Percentiles rank a stretch among this genome's conserved stretches.
These are phyloP conservation scores for Pyrenula aspistea DNA, from an alignment of 495 filamentous ascomycete genomes.

Conservation along the genomic window DNA sequence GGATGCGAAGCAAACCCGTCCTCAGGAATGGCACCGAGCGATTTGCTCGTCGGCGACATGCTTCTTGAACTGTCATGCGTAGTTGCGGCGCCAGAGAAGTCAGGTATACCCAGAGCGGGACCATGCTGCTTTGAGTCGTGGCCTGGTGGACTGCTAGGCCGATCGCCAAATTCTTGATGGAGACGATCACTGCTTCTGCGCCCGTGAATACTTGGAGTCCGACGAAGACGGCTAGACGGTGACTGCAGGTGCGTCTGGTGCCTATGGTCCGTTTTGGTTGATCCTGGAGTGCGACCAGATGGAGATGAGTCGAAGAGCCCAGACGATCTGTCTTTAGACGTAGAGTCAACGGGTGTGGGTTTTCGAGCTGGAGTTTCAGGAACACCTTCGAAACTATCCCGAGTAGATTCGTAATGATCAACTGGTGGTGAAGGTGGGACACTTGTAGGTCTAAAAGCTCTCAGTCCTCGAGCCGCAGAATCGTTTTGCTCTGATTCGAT, in stretches of 20 bases:
- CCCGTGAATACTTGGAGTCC: neutral
- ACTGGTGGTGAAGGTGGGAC: neutral
- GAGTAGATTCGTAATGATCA: neutral
- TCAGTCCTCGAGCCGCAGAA: neutral
- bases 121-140: neutral
- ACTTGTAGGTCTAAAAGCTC: neutral
- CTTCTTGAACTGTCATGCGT: neutral
- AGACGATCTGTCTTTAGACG: constrained; percentile 40
- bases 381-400: neutral
- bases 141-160: neutral
- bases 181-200: neutral
- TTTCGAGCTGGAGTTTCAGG: neutral
- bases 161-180: neutral
- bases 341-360: constrained; percentile 33
- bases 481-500: neutral
- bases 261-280: neutral
- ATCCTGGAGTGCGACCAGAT: constrained; percentile 6
- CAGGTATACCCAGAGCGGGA: neutral
- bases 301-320: constrained; percentile 42
- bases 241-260: neutral
- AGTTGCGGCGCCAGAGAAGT: neutral
- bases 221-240: neutral
- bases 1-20: neutral
- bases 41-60: neutral
- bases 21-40: neutral